These are phyloP conservation scores for Cicer pinnatifidum DNA, from an alignment of 306 rosid genomes.

Conservation along the genomic window DNA sequence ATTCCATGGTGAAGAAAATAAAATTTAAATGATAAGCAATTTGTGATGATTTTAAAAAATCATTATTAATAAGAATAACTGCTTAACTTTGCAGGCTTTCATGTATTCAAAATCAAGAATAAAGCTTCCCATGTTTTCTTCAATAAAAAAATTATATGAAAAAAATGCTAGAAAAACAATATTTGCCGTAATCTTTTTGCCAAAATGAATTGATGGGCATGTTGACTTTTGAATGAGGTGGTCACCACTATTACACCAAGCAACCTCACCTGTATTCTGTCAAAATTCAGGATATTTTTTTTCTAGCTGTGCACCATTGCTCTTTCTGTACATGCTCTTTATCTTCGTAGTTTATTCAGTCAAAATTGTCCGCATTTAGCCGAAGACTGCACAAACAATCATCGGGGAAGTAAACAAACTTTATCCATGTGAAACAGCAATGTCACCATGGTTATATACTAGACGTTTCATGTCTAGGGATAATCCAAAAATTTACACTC, in stretches of 20 bases:
- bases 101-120: not conserved
- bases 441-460: constrained; percentile 12
- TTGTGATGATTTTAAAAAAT: not conserved
- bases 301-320: not conserved
- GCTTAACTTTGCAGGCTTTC: not conserved
- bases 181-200: not conserved
- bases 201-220: not conserved
- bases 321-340: not conserved
- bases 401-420: not conserved
- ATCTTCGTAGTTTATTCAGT: constrained; percentile 11
- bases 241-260: not conserved
- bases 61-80: not conserved
- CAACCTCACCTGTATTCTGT: constrained; percentile 1
- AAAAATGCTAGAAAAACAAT: not conserved
- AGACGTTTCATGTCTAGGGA: constrained; percentile 15
- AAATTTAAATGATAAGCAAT: not conserved
- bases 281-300: not conserved
- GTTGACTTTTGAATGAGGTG: constrained; percentile 13
- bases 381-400: not conserved
- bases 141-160: not conserved
- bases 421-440: not conserved
- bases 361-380: constrained; percentile 2
- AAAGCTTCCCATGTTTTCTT: not conserved
- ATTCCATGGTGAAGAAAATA: not conserved
- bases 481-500: constrained; percentile 7